Conservation (phyloP, 441 rosid species). For the Populus hybrid region DNA sequence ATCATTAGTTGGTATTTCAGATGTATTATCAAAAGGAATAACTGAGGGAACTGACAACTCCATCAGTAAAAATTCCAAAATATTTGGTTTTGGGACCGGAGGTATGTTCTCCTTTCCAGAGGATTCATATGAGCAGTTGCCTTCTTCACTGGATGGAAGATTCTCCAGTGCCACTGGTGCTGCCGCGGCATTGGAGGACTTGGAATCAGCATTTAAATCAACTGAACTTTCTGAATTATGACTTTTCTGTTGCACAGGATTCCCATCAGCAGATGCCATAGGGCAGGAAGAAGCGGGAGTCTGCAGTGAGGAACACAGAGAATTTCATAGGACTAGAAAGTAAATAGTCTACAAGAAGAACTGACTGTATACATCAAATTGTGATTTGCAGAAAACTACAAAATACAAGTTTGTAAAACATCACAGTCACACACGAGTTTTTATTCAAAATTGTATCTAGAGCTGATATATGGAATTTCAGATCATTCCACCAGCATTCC, state of each 20-base stretch:
- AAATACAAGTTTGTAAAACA: not conserved
- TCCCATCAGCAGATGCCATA: conserved; percentile 16
- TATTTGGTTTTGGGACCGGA: conserved; percentile 37
- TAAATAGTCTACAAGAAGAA: not conserved
- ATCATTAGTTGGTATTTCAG: conserved; percentile 23
- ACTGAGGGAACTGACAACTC: conserved; percentile 49
- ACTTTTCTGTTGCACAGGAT: conserved; percentile 24
- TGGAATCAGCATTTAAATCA: conserved; percentile 31
- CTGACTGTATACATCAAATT: not conserved
- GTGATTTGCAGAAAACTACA: not conserved
- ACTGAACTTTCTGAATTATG: conserved; percentile 40
- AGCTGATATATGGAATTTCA: not conserved
- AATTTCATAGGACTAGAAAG: not conserved
- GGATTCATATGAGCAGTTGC: conserved; percentile 25
- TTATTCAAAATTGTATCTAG: not conserved
- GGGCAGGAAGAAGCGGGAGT: conserved; percentile 29
- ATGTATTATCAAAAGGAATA: conserved; percentile 18
- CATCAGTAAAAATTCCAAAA: conserved; percentile 61
- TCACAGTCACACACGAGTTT: not conserved
- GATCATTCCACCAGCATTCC: not conserved
- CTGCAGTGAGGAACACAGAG: conserved; percentile 29
- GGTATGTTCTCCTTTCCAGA: conserved; percentile 30
- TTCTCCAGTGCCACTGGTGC: conserved; percentile 22
- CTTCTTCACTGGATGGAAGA: conserved; percentile 29
- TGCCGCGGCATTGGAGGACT: conserved; percentile 28